phyloP scores from a whole-genome alignment of 768 basidiomycete genomes.

The Lactifluus rugatus region DNA sequence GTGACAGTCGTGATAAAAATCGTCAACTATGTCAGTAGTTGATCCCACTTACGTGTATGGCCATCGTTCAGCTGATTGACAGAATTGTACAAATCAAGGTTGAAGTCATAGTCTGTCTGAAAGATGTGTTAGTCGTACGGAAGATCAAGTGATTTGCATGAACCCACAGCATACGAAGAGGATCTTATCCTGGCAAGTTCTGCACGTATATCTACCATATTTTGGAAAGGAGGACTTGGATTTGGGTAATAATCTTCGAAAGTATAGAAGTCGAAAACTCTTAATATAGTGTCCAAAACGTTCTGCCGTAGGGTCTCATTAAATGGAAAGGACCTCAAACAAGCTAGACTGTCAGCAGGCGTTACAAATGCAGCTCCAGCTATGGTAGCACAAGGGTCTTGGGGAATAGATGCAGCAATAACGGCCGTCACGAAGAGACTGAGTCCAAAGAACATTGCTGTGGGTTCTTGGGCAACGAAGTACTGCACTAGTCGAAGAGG shows the following conservation, averaged over 20 bases:
- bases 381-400: conserved; percentile 11
- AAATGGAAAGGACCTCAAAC: conserved; percentile 30
- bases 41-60: conserved; percentile 41
- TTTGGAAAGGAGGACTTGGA: conserved; percentile 29
- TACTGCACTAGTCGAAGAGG: neutral
- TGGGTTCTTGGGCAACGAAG: neutral
- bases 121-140: neutral
- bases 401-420: neutral
- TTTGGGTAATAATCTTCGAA: conserved; percentile 33
- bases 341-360: conserved; percentile 6
- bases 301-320: conserved; percentile 33
- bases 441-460: neutral
- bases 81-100: conserved; percentile 45
- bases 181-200: conserved; percentile 39
- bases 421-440: neutral
- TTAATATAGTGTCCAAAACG: conserved; percentile 24
- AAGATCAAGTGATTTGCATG: neutral
- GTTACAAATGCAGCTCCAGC: neutral
- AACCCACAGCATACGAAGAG: conserved; percentile 36
- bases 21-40: neutral
- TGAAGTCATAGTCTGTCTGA: conserved; percentile 62
- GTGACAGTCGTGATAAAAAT: neutral
- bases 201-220: conserved; percentile 42
- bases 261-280: conserved; percentile 34
- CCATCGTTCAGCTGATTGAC: conserved; percentile 53